Evolutionary conservation across 805 yeast species (phyloP).

Genomic region (Metschnikowia sp.): DNA sequence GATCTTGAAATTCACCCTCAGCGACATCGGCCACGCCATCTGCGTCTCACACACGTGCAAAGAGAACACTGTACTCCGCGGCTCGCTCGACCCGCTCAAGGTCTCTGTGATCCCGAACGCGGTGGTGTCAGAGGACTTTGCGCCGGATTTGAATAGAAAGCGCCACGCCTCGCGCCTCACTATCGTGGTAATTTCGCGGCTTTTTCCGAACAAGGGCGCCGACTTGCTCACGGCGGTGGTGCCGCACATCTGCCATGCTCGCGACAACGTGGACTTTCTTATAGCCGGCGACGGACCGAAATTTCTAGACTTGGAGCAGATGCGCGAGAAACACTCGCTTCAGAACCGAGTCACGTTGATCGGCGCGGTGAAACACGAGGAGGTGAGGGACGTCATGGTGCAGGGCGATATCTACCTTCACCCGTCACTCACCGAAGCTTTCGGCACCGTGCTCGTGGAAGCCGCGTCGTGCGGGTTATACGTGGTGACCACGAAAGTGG

Average conservation of each 20-base stretch:
- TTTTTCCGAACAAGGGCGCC: slow-evolving; percentile 96
- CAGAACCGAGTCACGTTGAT: slow-evolving; percentile 84
- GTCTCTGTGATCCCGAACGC: slow-evolving; percentile 97
- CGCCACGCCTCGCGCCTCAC: slow-evolving; percentile 44
- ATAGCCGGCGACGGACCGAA: slow-evolving; percentile 98
- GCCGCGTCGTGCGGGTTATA: slow-evolving; percentile 95
- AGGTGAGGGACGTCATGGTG: slow-evolving; percentile 89
- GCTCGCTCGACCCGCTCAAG: slow-evolving; percentile 68
- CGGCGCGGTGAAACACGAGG: slow-evolving; percentile 89
- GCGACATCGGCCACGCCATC: slow-evolving; percentile 89
- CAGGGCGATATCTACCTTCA: slow-evolving; percentile 92
- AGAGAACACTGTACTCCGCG: slow-evolving; percentile 89
- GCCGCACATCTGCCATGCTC: slow-evolving; percentile 70
- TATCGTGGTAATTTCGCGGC: slow-evolving; percentile 84
- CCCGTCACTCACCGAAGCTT: slow-evolving; percentile 93
- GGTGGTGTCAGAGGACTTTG: slow-evolving; percentile 77
- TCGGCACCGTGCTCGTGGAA: slow-evolving; percentile 95
- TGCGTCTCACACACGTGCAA: slow-evolving; percentile 96
- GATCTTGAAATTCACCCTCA: slow-evolving; percentile 73
- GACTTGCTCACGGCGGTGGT: slow-evolving; percentile 81
- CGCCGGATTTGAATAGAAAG: slow-evolving; percentile 36
- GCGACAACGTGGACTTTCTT: slow-evolving; percentile 66
- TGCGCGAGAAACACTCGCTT: slow-evolving; percentile 79
- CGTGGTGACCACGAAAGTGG: slow-evolving; percentile 93
- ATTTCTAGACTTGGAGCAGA: slow-evolving; percentile 89